Evolutionary conservation across 2,329 filamentous ascomycete species (phyloP), one percentile per base, ranked within the genome.

Genomic region (Monosporascus sp.): DNA sequence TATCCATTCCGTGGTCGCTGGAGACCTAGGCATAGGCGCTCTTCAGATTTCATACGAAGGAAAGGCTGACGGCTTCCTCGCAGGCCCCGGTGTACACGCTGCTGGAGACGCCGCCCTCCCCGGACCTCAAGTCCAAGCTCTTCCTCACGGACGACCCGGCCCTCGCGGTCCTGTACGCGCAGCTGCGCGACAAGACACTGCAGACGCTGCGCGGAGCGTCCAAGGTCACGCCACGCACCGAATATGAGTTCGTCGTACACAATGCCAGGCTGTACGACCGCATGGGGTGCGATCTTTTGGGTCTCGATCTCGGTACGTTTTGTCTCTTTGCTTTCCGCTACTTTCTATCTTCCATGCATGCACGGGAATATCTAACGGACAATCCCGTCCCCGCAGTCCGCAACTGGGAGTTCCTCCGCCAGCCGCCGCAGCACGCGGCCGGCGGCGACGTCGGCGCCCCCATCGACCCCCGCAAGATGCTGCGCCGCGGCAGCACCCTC

Each of bases 81-180:
- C 27, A 91, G 87, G 89, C 87, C 1, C 91, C 92, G 1, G 82
- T 96, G 1, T 86, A 88, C 57, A 84, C 82, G 0, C 78, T 96
- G 1, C 73, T 94, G 8, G 82, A 86, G 55, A 87, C 84, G 0
- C 85, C 87, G 0, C 79, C 79, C 53, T 84, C 83, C 1, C 84
- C 87, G 0, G 87, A 86, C 58, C 77, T 92, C 51, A 83, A 87
- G 57, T 86, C 88, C 4, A 90, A 88, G 63, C 81, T 88, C 3
- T 97, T 93, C 71, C 77, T 96, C 2, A 89, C 91, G 0, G 93
- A 97, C 62, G 94, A 99, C 67, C 93, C 94, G 0, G 89, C 91
- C 0, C 79, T 97, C 2, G 84, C 97, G 1, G 83, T 96, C 1
- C 74, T 99, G 2, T 99, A 99, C 69, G 82, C 87, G 26, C 88